Conservation (phyloP, 2,329 filamentous ascomycete genomes). For the Colletotrichum acutatum region DNA sequence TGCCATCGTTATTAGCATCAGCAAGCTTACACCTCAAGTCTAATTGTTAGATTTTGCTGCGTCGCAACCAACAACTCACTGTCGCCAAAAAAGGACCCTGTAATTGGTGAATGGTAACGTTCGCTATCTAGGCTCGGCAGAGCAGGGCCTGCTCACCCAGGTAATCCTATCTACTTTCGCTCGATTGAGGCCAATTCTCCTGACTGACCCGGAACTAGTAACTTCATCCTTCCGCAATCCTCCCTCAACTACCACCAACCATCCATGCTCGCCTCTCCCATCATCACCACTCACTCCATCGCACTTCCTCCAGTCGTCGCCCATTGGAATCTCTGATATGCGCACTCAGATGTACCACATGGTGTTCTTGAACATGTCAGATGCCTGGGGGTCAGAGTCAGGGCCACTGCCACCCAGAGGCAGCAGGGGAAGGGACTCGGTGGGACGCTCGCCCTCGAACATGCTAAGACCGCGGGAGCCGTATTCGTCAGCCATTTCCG, state of each 20-base stretch:
- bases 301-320: not conserved
- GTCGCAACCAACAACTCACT: not conserved
- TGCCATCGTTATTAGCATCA: not conserved
- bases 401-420: conserved; percentile 38
- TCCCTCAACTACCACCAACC: not conserved
- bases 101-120: conserved; percentile 16
- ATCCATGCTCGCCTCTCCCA: not conserved
- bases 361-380: conserved; percentile 46
- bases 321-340: not conserved
- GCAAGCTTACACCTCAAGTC: not conserved
- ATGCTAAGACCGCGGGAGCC: conserved; percentile 50
- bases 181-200: conserved; percentile 16
- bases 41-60: not conserved
- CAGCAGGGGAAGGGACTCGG: conserved; percentile 36
- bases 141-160: not conserved
- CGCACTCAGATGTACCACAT: conserved; percentile 56
- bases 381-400: conserved; percentile 33
- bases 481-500: conserved; percentile 51
- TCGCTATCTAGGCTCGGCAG: conserved; percentile 15
- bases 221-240: not conserved
- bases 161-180: not conserved
- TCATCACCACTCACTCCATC: not conserved
- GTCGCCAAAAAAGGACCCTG: not conserved
- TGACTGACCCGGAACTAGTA: conserved; percentile 29
- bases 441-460: conserved; percentile 17